Percentiles rank a stretch among this genome's conserved stretches.
Conservation (phyloP, 495 filamentous ascomycete species). For the Hypoxylon lienhwacheense region DNA sequence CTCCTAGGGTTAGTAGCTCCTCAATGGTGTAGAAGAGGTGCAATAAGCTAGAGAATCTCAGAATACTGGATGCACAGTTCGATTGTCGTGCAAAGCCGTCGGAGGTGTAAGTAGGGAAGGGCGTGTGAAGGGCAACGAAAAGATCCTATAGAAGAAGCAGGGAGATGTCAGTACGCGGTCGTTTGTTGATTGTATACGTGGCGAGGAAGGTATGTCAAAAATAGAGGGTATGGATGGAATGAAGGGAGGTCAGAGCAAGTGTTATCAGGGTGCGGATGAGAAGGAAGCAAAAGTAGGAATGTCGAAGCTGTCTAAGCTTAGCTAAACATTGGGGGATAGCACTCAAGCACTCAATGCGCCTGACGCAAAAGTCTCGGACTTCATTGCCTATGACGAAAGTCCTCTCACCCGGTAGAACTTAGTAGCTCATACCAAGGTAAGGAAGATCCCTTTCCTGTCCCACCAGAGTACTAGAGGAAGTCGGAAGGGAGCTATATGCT, state of each 20-base stretch:
- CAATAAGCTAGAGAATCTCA: background rate
- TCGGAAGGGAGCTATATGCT: slow-evolving; percentile 34
- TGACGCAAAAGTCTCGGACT: slow-evolving; percentile 75
- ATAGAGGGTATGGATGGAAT: slow-evolving; percentile 33
- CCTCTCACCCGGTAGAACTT: slow-evolving; percentile 41
- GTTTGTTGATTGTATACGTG: slow-evolving; percentile 30
- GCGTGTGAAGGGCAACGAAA: slow-evolving; percentile 10
- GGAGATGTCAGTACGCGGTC: slow-evolving; percentile 21
- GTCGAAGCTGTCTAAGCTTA: slow-evolving; percentile 27
- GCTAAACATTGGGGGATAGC: slow-evolving; percentile 36
- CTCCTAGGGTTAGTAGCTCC: background rate
- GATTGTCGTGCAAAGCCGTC: slow-evolving; percentile 5
- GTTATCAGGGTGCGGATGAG: slow-evolving; percentile 21
- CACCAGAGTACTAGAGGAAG: slow-evolving; percentile 25
- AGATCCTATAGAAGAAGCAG: slow-evolving; percentile 11
- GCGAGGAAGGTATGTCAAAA: slow-evolving; percentile 18
- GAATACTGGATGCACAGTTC: slow-evolving; percentile 5
- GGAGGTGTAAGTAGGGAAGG: slow-evolving; percentile 7
- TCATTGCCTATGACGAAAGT: slow-evolving; percentile 73
- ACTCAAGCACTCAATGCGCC: too few relatives aligned
- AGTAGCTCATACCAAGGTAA: slow-evolving; percentile 19
- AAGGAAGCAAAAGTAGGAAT: slow-evolving; percentile 33
- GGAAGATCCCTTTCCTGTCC: slow-evolving; percentile 31
- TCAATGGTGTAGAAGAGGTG: slow-evolving; percentile 3
- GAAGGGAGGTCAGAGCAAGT: slow-evolving; percentile 35